Conservation (phyloP, 2,329 filamentous ascomycete species). For the Niveomyces coronatus region DNA sequence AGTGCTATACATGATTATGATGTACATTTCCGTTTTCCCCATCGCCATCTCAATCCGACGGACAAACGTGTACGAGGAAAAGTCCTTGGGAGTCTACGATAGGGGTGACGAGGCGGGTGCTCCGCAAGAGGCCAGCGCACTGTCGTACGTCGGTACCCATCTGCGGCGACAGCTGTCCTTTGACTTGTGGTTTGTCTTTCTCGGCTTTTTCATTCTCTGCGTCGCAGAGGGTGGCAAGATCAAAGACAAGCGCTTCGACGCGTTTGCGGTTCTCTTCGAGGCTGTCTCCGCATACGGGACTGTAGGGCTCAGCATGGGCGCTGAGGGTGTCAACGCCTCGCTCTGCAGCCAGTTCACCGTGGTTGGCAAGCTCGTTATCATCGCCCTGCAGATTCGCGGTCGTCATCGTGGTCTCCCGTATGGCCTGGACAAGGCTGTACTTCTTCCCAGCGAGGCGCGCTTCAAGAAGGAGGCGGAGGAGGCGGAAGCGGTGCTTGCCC, state of each 20-base stretch:
- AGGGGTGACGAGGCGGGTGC: conserved; percentile 38
- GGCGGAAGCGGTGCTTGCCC: conserved; percentile 28
- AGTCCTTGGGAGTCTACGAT: conserved; percentile 65
- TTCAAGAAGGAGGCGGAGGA: conserved; percentile 43
- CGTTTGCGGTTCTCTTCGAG: conserved; percentile 70
- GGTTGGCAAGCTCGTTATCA: conserved; percentile 59
- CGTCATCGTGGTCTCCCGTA: conserved; percentile 60
- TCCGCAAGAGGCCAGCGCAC: conserved; percentile 42
- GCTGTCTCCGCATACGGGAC: conserved; percentile 89
- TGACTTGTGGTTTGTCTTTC: conserved; percentile 93
- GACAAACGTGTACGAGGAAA: conserved; percentile 95
- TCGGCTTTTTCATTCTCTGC: conserved; percentile 85
- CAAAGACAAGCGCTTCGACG: conserved; percentile 49
- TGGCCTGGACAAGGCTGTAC: conserved; percentile 51
- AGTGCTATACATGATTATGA: conserved; percentile 94
- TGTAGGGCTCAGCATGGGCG: conserved; percentile 83
- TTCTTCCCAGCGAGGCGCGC: conserved; percentile 47
- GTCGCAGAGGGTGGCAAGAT: conserved; percentile 75
- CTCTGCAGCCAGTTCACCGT: conserved; percentile 74
- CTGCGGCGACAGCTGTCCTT: conserved; percentile 89
- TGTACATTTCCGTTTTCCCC: conserved; percentile 97
- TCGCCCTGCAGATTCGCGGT: conserved; percentile 60
- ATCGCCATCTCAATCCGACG: conserved; percentile 90
- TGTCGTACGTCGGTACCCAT: conserved; percentile 85
- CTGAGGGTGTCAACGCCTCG: conserved; percentile 62